Evolutionary conservation across 768 basidiomycete species (phyloP).

Genomic region (Suillus spraguei): DNA sequence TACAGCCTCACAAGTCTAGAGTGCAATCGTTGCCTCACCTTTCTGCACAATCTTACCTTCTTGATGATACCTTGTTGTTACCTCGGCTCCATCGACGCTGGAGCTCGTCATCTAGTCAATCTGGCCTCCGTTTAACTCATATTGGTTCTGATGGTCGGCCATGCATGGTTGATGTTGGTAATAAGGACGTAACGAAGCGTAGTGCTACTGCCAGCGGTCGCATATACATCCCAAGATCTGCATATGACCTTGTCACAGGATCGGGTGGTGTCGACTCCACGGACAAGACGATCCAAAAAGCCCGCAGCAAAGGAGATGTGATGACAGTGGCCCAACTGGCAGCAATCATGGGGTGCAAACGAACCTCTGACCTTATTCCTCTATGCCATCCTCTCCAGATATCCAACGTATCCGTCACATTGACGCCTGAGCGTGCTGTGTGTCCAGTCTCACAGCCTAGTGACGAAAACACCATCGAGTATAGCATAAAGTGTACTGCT

Average conservation of each 20-base stretch:
- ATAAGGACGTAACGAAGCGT: conserved; percentile 63
- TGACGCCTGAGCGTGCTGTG: conserved; percentile 46
- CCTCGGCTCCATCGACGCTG: conserved; percentile 24
- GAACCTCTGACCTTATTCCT: conserved; percentile 81
- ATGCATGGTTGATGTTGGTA: conserved; percentile 81
- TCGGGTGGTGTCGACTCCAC: conserved; percentile 8
- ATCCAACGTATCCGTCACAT: conserved; percentile 65
- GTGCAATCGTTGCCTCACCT: conserved; percentile 12
- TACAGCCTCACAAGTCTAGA: conserved; percentile 9
- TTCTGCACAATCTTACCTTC: neutral
- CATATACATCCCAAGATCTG: conserved; percentile 66
- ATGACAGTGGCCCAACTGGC: conserved; percentile 81
- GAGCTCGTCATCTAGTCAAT: conserved; percentile 20
- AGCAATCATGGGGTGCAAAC: conserved; percentile 86
- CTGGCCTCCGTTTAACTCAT: conserved; percentile 56
- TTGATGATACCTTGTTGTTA: neutral
- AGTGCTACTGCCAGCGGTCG: conserved; percentile 75
- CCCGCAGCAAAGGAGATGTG: conserved; percentile 65
- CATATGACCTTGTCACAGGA: conserved; percentile 63
- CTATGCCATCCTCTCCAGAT: conserved; percentile 85
- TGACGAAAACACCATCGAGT: conserved; percentile 24
- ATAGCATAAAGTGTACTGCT: conserved; percentile 63
- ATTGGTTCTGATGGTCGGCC: conserved; percentile 71
- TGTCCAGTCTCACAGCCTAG: neutral
- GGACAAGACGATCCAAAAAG: conserved; percentile 47